Evolutionary conservation across 2,329 filamentous ascomycete species (phyloP), one percentile per base, ranked within the genome.

Genomic region (Colletotrichum australisinense): DNA sequence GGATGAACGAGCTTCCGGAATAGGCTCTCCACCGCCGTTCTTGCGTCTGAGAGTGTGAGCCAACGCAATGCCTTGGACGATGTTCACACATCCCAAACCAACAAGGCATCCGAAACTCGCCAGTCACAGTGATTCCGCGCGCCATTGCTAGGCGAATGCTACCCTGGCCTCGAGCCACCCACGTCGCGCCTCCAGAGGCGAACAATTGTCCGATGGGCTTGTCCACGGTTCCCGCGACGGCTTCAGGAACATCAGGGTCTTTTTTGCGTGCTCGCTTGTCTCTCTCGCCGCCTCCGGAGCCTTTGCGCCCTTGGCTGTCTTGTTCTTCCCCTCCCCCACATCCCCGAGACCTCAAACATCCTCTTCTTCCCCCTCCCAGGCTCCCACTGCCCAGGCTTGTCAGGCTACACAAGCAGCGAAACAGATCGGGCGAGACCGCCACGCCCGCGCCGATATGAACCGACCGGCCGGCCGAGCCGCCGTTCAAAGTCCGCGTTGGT

Each of bases 11-110:
- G 59, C 30, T 64, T 24, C 66, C 59, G 30, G 24, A 30, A 49
- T 57, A 58, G 22, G 63, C 49, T 28, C 19, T 55, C n/a, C 49
- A 16, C 56, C 55, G 42, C 26, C n/a, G 38, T 56, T 32, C 42
- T 35, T 42, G 26, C 55, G 19, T 46, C 42, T 49, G 46, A 32
- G 30, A 42, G 38, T 42, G n/a, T 62, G 58, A 62, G n/a, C 35
- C 38, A 46, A 26, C 49, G 22, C 52, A 69, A 57, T 65, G 60
- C 52, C 30, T 26, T 64, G 60, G 22, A 49, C 28, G 28, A 69
- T 65, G 28, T 58, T 28, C 60, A 24, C 30, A 49, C 60, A 57
- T 57, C 60, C 64, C 67, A 69, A 69, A 68, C 35, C n/a, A 5
- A 16, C 24, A 58, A 35, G 19, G 52, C 62, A 35, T 38, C 53